Evolutionary conservation across 2,329 filamentous ascomycete genomes (phyloP).

Genomic region (Penicillium italicum): DNA sequence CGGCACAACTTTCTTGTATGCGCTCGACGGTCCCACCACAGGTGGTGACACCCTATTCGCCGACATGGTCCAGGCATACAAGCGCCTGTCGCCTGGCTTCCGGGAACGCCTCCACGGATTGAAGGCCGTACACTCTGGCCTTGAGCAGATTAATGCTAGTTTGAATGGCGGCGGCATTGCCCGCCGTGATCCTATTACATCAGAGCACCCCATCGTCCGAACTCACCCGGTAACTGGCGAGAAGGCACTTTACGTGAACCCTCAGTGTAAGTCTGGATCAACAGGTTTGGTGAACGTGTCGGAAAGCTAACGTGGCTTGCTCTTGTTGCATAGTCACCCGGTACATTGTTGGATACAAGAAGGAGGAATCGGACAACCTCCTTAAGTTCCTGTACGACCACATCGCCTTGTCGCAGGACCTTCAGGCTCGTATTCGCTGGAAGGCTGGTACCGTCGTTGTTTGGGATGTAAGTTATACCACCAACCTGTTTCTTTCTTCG

Average conservation of each 20-base stretch:
- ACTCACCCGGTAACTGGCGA: conserved; percentile 80
- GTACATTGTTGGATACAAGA: conserved; percentile 76
- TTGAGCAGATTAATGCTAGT: conserved; percentile 73
- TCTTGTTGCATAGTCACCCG: conserved; percentile 61
- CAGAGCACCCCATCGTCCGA: conserved; percentile 71
- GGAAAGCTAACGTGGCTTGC: neutral
- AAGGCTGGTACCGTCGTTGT: conserved; percentile 74
- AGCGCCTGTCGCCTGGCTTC: conserved; percentile 73
- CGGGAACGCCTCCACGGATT: conserved; percentile 76
- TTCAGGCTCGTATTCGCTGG: conserved; percentile 75
- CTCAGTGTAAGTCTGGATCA: conserved; percentile 60
- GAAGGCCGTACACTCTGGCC: conserved; percentile 73
- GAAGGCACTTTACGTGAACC: conserved; percentile 79
- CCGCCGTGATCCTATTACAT: conserved; percentile 70
- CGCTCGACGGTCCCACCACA: conserved; percentile 73
- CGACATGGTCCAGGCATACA: conserved; percentile 76
- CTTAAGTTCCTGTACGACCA: conserved; percentile 76
- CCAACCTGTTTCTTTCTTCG: neutral
- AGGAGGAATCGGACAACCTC: conserved; percentile 76
- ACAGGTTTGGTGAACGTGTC: neutral
- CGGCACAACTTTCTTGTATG: conserved; percentile 83
- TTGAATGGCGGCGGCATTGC: conserved; percentile 65
- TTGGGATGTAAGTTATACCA: conserved; percentile 60
- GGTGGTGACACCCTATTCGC: conserved; percentile 84
- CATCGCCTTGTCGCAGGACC: conserved; percentile 66